Evolutionary conservation across 2,329 filamentous ascomycete species (phyloP), one percentile per base, ranked within the genome.

Genomic region (Pseudogymnoascus destructans): DNA sequence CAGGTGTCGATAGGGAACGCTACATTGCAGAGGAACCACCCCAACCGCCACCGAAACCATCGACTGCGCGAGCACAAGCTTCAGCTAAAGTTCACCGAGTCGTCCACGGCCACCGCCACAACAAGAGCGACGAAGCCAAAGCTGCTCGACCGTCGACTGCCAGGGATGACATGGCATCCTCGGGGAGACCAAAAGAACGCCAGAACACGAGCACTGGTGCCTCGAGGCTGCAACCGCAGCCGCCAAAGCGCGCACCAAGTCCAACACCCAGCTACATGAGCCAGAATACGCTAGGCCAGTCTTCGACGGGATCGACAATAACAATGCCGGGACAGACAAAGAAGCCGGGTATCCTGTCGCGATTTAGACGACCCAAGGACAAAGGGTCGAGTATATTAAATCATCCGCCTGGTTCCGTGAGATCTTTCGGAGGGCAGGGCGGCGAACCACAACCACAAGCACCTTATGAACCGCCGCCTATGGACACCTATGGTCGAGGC

Each of bases 201-300:
- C 40, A 46, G 13, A 46, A 46, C 40, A 42, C 38, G 2, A 13
- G 38, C 38, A 21, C 35, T 13, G 23, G 21, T n/a, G n/a, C 40
- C 6, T 25, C 40, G 11, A 59, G 75, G 72, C 32, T 73, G 71
- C 75, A 27, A 66, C 67, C 27, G 67, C 70, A 40, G 73, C 67
- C 55, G 66, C 63, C 59, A 67, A 77, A 74, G 64, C 84, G 90
- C 63, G 84, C 88, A 10, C 81, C 87, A 61, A 95, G 91, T 70
- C 89, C 91, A 23, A 88, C 89, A 0, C 87, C 90, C 6, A 93
- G 88, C 70, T 76, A 80, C 40, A 80, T 79, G 64, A 89, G 85
- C 67, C 40, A 46, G 52, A 35, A 46, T 46, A 46, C 40, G 3
- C 19, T 55, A 8, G 52, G 52, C 13, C 52, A 55, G 52, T 23